These are phyloP conservation scores for Serendipita indica DNA, from an alignment of 768 basidiomycete genomes.

Conservation along the genomic window DNA sequence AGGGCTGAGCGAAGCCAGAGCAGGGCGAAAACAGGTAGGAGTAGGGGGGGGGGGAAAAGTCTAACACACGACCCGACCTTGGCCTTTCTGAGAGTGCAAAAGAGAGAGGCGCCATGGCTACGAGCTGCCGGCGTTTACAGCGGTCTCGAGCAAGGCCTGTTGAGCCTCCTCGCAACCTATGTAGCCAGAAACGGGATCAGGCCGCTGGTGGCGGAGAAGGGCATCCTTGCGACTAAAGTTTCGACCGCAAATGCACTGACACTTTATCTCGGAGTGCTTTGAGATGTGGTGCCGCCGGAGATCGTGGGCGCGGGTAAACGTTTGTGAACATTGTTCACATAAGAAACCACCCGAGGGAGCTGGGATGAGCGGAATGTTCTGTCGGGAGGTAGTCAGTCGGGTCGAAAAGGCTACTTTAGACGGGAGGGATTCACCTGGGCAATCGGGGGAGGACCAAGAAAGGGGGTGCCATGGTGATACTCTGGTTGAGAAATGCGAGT, in stretches of 20 bases:
- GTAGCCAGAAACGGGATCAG: not conserved
- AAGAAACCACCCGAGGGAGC: conserved; percentile 48
- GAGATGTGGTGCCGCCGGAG: conserved; percentile 50
- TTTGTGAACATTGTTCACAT: conserved; percentile 60
- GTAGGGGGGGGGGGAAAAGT: too few relatives aligned
- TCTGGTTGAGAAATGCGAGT: not conserved
- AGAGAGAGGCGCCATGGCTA: not conserved
- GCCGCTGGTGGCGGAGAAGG: conserved; percentile 4
- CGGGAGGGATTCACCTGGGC: not conserved
- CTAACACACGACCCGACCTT: too few relatives aligned
- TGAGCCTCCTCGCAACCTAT: not conserved
- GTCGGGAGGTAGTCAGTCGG: not conserved
- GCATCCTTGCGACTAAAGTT: conserved; percentile 5
- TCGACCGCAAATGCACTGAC: not conserved
- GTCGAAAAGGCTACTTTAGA: not conserved
- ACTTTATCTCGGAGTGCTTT: conserved; percentile 9
- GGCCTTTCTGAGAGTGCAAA: too few relatives aligned
- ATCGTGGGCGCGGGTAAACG: conserved; percentile 78
- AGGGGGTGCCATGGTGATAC: not conserved
- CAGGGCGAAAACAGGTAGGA: too few relatives aligned
- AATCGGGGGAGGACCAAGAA: not conserved
- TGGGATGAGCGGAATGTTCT: not conserved
- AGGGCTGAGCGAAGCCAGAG: not conserved
- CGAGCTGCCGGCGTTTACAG: not conserved
- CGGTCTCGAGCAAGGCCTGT: not conserved